Base-by-base conservation (phyloP, 2,329 filamentous ascomycete species). In the Hypoxylon rubiginosum region DNA sequence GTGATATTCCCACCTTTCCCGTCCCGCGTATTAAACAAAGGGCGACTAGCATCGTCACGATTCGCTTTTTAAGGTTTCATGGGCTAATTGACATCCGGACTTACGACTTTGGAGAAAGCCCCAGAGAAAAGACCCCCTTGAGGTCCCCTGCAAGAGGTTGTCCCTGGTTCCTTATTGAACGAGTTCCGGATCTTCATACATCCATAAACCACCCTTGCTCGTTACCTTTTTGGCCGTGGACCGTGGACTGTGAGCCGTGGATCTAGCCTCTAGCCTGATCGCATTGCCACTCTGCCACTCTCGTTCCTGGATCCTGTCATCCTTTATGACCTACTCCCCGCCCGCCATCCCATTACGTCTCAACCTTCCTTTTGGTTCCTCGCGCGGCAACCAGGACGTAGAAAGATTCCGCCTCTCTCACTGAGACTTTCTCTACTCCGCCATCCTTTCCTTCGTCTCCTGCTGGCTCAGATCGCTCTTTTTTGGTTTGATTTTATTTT, bases 401-500 rank as follows among this genome's bases (percentile, higher is more conserved):
- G 78, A 80, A 78, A 79, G 75, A 78, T 78, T 75, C 74, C 74
- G 77, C 75, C 77, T 43, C 39, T 77, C 72, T 75, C 74, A 75
- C 74, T 74, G 76, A 74, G 73, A 73, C 73, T 67, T 78, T 78
- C 74, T 41, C 74, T 77, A 79, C 68, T 73, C 68, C 68, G 71
- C 73, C 73, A 77, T 78, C 75, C 77, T 81, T 82, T 77, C 75
- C 74, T 80, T 77, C 75, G 70, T 76, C 76, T 78, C 79, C 86
- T 88, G 86, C 87, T 89, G 86, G 86, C 81, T 88, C 86, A 88
- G 86, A 86, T 81, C 80, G 74, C 79, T 84, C 81, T 79, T 82
- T 84, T 81, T 50, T 49, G 46, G 60, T 74, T 80, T 77, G 76
- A 78, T 76, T 71, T 72, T 75, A 60, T 75, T 68, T 68, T 72